phyloP scores from a whole-genome alignment of 345 rosid genomes.

The Lepidium aucheri region DNA sequence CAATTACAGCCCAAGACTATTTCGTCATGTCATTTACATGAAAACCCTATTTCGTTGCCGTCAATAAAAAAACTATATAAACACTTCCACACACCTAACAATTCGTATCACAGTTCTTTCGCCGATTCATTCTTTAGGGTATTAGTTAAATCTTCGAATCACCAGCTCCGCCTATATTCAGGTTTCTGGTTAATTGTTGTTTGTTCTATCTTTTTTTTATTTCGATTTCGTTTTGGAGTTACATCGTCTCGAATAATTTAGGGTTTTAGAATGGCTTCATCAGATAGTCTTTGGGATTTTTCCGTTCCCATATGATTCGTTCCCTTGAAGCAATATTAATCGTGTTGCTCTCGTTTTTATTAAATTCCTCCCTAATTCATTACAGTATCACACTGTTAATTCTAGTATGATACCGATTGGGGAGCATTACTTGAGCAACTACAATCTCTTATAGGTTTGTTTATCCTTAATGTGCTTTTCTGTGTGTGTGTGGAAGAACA shows the following conservation, averaged over 20 bases:
- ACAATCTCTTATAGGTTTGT: too few species aligned
- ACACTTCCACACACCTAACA: background rate
- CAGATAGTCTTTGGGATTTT: constrained; percentile 75
- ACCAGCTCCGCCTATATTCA: background rate
- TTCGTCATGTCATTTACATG: too few species aligned
- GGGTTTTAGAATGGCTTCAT: constrained; percentile 43
- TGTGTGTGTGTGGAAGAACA: constrained; percentile 20
- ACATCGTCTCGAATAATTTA: background rate
- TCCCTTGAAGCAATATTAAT: constrained; percentile 72
- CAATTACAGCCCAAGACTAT: too few species aligned
- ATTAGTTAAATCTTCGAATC: background rate
- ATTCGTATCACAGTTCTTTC: background rate
- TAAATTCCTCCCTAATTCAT: background rate
- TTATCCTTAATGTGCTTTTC: too few species aligned
- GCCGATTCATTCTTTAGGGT: constrained; percentile 1
- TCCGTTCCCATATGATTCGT: constrained; percentile 74
- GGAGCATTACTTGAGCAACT: constrained; percentile 3
- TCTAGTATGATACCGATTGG: background rate
- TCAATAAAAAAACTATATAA: constrained; percentile 7
- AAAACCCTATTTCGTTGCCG: constrained; percentile 15
- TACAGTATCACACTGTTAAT: background rate
- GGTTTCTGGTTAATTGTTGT: background rate
- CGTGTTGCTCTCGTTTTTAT: constrained; percentile 39
- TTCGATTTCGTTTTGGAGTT: background rate
- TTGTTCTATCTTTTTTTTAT: background rate